Evolutionary conservation across 805 yeast species (phyloP), one percentile per base, ranked within the genome.

Genomic region (Candida sanyiensis): DNA sequence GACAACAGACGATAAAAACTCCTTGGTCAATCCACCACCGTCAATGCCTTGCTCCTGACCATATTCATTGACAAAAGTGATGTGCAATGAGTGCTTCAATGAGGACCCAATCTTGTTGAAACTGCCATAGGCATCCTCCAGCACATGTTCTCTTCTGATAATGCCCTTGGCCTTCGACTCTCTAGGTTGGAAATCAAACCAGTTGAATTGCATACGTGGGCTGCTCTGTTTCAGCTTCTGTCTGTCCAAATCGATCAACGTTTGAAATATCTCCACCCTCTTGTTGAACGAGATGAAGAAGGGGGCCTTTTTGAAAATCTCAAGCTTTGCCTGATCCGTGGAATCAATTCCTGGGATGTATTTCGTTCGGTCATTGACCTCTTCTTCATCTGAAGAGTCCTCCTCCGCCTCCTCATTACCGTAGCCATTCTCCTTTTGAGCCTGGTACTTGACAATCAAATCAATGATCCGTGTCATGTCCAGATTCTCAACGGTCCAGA

Each of bases 1-100:
- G 3, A 81, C 75, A 1, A 87, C 78, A 36, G 81, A 67, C 3
- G 90, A 87, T 39, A 90, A 62, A 46, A 93, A 78, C 52, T 90
- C 98, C 57, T 90, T 89, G 0, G 97, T 89, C 18, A 90, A 66
- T 1, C 98, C 98, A 10, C 97, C 98, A 7, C 98, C 98, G 58
- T 90, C 98, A 30, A 90, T 82, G 1, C 98, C 98, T 0, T 80
- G 87, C 56, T 90, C 97, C 12, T 63, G 65, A 2, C 89, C 95
- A 61, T 79, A 75, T 40, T 82, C 73, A 51, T 85, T 83, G 26
- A 66, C 64, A 54, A 93, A 88, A 12, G 70, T 70, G 2, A 93
- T 87, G 1, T 73, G 64, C 8, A 89, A 58, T 25, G 66, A 68
- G 7, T 69, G 54, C 50, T 83, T 87, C 56, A 89, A 73, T 4